phyloP scores from a whole-genome alignment of 2,329 filamentous ascomycete species.

The Colletotrichum higginsianum region DNA sequence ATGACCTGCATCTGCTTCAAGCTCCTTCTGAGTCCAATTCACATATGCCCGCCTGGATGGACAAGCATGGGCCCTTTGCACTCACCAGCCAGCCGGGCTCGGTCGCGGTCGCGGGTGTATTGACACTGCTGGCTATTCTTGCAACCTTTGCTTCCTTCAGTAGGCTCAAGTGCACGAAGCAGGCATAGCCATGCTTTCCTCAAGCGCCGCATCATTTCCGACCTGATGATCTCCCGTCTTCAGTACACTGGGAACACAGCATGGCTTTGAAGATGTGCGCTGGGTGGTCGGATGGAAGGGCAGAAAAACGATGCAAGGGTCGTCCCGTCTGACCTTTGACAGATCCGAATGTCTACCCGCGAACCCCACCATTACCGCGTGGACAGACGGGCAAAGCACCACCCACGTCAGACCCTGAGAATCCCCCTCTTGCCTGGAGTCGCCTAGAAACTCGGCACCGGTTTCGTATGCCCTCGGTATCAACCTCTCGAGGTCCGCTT shows the following conservation, averaged over 20 bases:
- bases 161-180: slow-evolving; percentile 17
- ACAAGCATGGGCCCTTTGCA: slow-evolving; percentile 2
- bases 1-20: slow-evolving; percentile 30
- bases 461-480: background rate
- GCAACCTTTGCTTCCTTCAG: slow-evolving; percentile 22
- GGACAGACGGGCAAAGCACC: slow-evolving; percentile 29
- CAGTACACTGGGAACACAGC: slow-evolving; percentile 1
- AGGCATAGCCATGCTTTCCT: slow-evolving; percentile 35
- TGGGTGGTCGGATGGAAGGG: slow-evolving; percentile 23
- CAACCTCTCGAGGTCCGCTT: background rate
- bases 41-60: slow-evolving; percentile 26
- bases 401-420: slow-evolving; percentile 31
- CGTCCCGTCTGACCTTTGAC: slow-evolving; percentile 25
- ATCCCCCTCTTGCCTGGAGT: slow-evolving; percentile 16
- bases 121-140: background rate
- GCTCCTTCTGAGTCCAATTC: slow-evolving; percentile 24
- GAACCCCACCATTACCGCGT: slow-evolving; percentile 40
- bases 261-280: slow-evolving; percentile 17
- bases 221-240: slow-evolving; percentile 34
- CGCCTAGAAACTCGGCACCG: background rate
- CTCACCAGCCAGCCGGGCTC: background rate
- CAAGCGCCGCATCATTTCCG: slow-evolving; percentile 5
- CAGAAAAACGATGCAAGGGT: slow-evolving; percentile 26
- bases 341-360: slow-evolving; percentile 28
- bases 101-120: background rate